Conservation (phyloP, 139 green algal genomes). For the Picochlorum sp. region DNA sequence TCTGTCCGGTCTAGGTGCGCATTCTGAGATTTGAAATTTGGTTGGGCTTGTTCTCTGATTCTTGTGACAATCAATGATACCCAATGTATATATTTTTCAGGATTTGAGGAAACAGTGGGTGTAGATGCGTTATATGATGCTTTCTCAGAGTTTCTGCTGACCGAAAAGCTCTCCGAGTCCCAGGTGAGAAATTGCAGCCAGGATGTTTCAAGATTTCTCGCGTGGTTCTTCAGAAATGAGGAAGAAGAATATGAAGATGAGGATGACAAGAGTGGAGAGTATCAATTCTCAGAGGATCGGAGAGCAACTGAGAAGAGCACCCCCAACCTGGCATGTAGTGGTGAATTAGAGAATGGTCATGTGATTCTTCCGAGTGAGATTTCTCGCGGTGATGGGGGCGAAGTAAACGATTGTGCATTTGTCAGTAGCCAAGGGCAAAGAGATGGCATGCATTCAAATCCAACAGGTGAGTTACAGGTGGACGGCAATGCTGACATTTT, state of each 20-base stretch:
- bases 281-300: too few relatives aligned
- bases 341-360: too few relatives aligned
- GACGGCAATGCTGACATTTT: conserved; percentile 21
- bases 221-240: conserved; percentile 1
- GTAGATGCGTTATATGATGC: conserved; percentile 17
- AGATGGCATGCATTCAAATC: too few relatives aligned
- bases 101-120: conserved; percentile 21
- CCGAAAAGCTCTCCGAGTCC: not conserved
- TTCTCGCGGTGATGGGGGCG: not conserved
- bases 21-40: not conserved
- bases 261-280: too few relatives aligned
- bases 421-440: too few relatives aligned
- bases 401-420: too few relatives aligned
- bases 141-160: conserved; percentile 8
- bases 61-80: not conserved
- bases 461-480: not conserved
- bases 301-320: too few relatives aligned
- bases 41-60: not conserved
- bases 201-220: conserved; percentile 3
- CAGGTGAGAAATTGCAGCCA: not conserved
- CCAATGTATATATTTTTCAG: conserved; percentile 3
- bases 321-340: too few relatives aligned
- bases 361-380: not conserved
- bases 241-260: not conserved
- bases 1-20: conserved; percentile 12